Evolutionary conservation across 164 flowering plant genomes (phyloP).

Genomic region (Chimonanthus salicifolius): DNA sequence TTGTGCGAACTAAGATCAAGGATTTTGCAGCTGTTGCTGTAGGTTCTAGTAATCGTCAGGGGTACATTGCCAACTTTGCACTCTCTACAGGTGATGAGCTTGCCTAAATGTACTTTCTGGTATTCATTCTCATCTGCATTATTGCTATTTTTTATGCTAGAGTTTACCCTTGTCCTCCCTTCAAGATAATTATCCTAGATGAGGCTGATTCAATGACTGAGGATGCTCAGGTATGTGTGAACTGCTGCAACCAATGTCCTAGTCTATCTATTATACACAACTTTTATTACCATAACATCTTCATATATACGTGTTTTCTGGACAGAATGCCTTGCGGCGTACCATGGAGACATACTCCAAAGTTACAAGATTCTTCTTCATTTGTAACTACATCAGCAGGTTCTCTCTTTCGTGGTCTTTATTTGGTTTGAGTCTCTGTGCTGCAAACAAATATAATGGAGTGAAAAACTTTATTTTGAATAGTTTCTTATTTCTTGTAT

Average conservation of each 20-base stretch:
- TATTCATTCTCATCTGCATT: not conserved
- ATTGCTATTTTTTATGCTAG: conserved; percentile 23
- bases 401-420: conserved; percentile 11
- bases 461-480: not conserved
- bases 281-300: not conserved
- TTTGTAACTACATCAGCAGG: conserved; percentile 98
- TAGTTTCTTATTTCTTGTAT: not conserved
- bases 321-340: conserved; percentile 89
- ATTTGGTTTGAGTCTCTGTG: not conserved
- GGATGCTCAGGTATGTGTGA: conserved; percentile 86
- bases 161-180: conserved; percentile 89
- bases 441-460: not conserved
- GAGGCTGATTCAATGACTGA: conserved; percentile 99
- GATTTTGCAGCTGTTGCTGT: conserved; percentile 96
- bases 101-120: not conserved
- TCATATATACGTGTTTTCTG: not conserved
- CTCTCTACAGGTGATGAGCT: not conserved
- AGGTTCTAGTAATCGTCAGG: conserved; percentile 57
- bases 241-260: not conserved
- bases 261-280: not conserved
- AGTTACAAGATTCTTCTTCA: conserved; percentile 92
- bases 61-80: conserved; percentile 29
- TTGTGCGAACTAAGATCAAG: conserved; percentile 91
- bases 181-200: conserved; percentile 86
- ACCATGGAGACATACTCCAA: conserved; percentile 98